Evolutionary conservation across 805 yeast genomes (phyloP).

Genomic region (Candida boidinii): DNA sequence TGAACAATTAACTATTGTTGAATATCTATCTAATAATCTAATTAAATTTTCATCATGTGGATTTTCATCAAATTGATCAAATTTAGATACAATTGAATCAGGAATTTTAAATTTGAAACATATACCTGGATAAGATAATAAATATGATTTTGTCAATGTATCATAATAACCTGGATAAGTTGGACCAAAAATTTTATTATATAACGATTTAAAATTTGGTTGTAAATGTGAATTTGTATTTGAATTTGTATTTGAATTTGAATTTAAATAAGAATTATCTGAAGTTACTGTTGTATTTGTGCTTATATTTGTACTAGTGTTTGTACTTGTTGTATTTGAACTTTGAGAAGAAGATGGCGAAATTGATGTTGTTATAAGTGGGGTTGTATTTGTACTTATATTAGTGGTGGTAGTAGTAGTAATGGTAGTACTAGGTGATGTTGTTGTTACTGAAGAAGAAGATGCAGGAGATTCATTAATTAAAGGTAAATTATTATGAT

Average conservation of each 20-base stretch:
- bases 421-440: no score
- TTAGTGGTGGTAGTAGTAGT: no score
- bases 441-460: no score
- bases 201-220: constrained; percentile 30
- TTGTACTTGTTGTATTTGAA: no score
- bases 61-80: background rate
- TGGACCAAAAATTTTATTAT: constrained; percentile 53
- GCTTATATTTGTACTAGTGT: no score
- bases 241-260: constrained; percentile 2
- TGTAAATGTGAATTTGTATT: background rate
- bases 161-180: constrained; percentile 45
- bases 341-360: no score
- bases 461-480: no score
- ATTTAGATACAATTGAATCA: constrained; percentile 6
- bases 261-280: no score
- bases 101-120: constrained; percentile 36
- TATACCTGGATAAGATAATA: constrained; percentile 49
- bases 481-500: background rate
- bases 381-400: no score
- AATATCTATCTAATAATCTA: constrained; percentile 15
- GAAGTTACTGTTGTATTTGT: no score
- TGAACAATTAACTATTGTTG: constrained; percentile 28
- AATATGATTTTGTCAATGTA: constrained; percentile 23
- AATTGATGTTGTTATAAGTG: no score
- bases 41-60: constrained; percentile 11